phyloP scores from a whole-genome alignment of 495 filamentous ascomycete species.

The Rostrohypoxylon terebratum region DNA sequence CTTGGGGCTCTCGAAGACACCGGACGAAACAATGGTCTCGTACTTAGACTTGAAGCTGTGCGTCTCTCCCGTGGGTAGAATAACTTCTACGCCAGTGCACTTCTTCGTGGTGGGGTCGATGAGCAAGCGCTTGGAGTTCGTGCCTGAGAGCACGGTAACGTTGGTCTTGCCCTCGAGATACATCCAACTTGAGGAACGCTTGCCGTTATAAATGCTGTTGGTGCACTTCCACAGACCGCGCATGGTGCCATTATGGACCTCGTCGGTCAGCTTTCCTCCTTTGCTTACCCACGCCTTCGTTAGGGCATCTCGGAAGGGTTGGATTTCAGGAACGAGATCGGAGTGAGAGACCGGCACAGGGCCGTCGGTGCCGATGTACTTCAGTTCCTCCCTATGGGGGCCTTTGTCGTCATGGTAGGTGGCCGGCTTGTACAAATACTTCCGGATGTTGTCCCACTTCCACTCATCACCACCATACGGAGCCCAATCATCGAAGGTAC shows the following conservation, averaged over 20 bases:
- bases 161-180: conserved; percentile 68
- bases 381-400: conserved; percentile 55
- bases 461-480: conserved; percentile 56
- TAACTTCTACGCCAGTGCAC: conserved; percentile 53
- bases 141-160: conserved; percentile 62
- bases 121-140: conserved; percentile 65
- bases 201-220: conserved; percentile 69
- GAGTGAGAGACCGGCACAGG: conserved; percentile 69
- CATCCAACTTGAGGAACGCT: conserved; percentile 64
- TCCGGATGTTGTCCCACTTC: conserved; percentile 58
- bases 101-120: conserved; percentile 58
- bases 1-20: conserved; percentile 69
- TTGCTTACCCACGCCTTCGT: conserved; percentile 68
- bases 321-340: conserved; percentile 65
- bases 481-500: conserved; percentile 72
- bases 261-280: conserved; percentile 62
- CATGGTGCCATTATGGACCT: conserved; percentile 69
- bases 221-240: conserved; percentile 66
- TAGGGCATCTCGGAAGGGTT: conserved; percentile 67
- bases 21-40: conserved; percentile 69
- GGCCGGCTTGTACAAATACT: conserved; percentile 67
- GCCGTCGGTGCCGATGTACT: conserved; percentile 62
- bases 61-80: conserved; percentile 53
- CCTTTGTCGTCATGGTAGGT: conserved; percentile 68
- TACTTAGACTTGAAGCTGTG: conserved; percentile 58